A percentile compares a stretch with the other conserved stretches of the same genome.
Evolutionary conservation across 805 yeast species (phyloP).

Genomic region (Cyberlindnera subsufficiens): DNA sequence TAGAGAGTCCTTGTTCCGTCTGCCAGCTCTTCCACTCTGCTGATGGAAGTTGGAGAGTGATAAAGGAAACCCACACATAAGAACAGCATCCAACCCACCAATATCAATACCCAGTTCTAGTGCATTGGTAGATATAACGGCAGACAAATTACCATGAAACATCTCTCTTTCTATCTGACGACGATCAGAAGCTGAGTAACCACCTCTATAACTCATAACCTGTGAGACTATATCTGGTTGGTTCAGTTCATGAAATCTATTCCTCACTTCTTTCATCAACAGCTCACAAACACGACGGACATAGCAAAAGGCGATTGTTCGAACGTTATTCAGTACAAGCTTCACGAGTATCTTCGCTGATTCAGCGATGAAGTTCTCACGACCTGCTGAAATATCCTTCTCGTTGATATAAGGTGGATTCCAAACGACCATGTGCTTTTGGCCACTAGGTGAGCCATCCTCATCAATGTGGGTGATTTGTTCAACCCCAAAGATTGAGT

Average conservation of each 20-base stretch:
- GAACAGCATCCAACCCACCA: constrained; percentile 85
- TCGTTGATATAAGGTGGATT: constrained; percentile 70
- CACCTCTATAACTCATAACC: constrained; percentile 93
- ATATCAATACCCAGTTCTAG: constrained; percentile 93
- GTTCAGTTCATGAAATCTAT: constrained; percentile 38
- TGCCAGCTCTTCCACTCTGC: constrained; percentile 96
- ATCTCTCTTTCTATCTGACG: constrained; percentile 82
- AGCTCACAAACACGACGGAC: constrained; percentile 83
- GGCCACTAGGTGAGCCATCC: constrained; percentile 90
- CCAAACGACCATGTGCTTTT: constrained; percentile 74
- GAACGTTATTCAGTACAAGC: constrained; percentile 54
- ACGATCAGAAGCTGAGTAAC: constrained; percentile 82
- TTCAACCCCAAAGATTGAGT: constrained; percentile 65
- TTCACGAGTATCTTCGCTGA: constrained; percentile 70
- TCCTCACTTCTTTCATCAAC: constrained; percentile 76
- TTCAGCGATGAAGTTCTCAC: constrained; percentile 69
- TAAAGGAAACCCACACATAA: constrained; percentile 89
- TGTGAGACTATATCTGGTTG: constrained; percentile 45
- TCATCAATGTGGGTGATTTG: constrained; percentile 51
- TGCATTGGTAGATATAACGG: constrained; percentile 93
- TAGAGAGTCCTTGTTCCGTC: constrained; percentile 78
- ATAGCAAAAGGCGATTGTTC: constrained; percentile 87
- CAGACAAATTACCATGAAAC: constrained; percentile 82
- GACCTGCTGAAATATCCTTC: constrained; percentile 47
- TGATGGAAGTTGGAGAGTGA: constrained; percentile 86